Evolutionary conservation across 2,329 filamentous ascomycete genomes (phyloP), one percentile per base, ranked within the genome.

Genomic region (Aspergillus arachidicola): DNA sequence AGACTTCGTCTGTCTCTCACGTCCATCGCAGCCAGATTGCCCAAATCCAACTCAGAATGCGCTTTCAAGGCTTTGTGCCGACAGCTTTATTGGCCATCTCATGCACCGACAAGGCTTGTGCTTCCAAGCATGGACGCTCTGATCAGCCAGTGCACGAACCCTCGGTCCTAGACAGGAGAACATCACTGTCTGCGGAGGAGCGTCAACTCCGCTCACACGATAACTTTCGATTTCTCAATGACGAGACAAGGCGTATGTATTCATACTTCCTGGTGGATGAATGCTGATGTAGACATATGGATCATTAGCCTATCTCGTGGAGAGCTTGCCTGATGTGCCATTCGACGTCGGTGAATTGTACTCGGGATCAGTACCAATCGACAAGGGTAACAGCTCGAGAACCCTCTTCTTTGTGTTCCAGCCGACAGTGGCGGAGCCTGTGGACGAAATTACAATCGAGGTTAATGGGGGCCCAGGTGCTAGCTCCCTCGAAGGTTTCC

Each of bases 281-380:
- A 41, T 23, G 6, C 43, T 38, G 32, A 48, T 34, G 38, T n/a
- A 53, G 16, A 14, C 32, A n/a, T 30, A 28, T 16, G 59, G 36
- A 38, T n/a, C 12, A 10, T 59, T 38, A 75, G 91, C 88, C 65
- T 84, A 82, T 26, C 87, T 91, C 46, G 85, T 92, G 68, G 87
- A 90, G 3, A 83, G 76, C 1, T 85, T 93, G 55, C 91, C 91
- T 0, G 88, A 91, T 21, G 87, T 93, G 0, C 73, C 84, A 30
- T 93, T 91, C 64, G 89, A 93, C 65, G 79, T 91, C 59, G 84
- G 84, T 26, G 81, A 82, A 69, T 79, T 80, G 57, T 83, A 82
- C 64, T 80, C 81, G 2, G 81, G 81, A 11, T 77, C 85, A 4
- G 72, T 89, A 7, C 85, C 86, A 6, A 87, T 89, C 67, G 82